A percentile compares a stretch with the other conserved stretches of the same genome.
Evolutionary conservation across 176 grass and related monocot genomes (phyloP).

Genomic region (Oryza coarctata): DNA sequence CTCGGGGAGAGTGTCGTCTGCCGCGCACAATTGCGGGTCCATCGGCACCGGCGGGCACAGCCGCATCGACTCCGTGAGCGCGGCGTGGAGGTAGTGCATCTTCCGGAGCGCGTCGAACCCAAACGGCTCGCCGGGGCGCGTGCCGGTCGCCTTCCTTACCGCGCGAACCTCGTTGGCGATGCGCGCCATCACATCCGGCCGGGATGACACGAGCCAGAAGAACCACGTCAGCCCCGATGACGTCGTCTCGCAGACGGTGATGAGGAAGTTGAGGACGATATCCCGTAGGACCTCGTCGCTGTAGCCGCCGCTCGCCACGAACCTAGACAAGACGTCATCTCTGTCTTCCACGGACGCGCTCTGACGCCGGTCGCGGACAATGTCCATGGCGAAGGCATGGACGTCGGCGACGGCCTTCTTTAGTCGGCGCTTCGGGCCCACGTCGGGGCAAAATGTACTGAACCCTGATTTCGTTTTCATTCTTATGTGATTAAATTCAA

Average conservation of each 20-base stretch:
- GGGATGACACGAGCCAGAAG: conserved; percentile 43
- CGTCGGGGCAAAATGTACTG: no score
- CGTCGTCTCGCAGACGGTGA: conserved; percentile 36
- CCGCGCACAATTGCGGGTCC: conserved; percentile 6
- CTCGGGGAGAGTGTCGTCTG: conserved; percentile 34
- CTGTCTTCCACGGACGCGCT: no score
- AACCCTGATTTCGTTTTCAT: no score
- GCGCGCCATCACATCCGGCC: conserved; percentile 29
- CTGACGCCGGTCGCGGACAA: no score
- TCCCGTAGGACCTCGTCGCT: conserved; percentile 28
- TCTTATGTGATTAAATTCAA: no score
- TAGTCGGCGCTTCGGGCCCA: no score
- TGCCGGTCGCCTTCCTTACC: neutral
- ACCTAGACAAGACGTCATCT: no score
- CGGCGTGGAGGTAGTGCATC: conserved; percentile 62
- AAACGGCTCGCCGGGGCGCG: conserved; percentile 17
- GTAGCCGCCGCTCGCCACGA: neutral
- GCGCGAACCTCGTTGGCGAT: conserved; percentile 34
- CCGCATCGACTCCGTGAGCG: conserved; percentile 55
- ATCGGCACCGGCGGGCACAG: conserved; percentile 48
- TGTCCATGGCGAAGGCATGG: no score
- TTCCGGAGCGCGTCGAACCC: conserved; percentile 41
- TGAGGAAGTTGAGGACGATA: conserved; percentile 39
- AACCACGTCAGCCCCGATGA: conserved; percentile 43
- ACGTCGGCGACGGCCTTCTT: no score